Percentiles rank a stretch among this genome's conserved stretches.
These are phyloP conservation scores for Botrytis porri DNA, from an alignment of 2,329 filamentous ascomycete species.

Conservation along the genomic window DNA sequence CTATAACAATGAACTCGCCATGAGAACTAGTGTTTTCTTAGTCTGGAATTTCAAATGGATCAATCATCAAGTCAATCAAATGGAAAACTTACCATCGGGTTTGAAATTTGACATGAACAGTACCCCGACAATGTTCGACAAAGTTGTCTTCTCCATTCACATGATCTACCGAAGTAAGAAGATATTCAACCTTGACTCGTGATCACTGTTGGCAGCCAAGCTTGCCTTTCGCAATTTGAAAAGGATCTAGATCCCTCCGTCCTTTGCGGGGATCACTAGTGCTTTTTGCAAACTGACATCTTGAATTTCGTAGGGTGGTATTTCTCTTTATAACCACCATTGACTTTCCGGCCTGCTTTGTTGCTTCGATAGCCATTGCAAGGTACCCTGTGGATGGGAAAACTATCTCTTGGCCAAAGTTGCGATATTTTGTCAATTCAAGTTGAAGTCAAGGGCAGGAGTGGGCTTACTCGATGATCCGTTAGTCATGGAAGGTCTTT, in stretches of 20 bases:
- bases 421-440: not conserved
- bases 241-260: slow-evolving; percentile 16
- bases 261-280: slow-evolving; percentile 12
- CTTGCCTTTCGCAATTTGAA: not conserved
- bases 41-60: not conserved
- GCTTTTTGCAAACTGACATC: slow-evolving; percentile 16
- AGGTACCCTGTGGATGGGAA: slow-evolving; percentile 40
- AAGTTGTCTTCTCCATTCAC: not conserved
- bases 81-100: not conserved
- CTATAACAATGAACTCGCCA: not conserved
- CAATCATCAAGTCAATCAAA: not conserved
- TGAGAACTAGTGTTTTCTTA: not conserved
- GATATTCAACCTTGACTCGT: not conserved
- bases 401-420: not conserved
- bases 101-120: not conserved
- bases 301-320: slow-evolving; percentile 24
- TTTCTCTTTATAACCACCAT: slow-evolving; percentile 35
- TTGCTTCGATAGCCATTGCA: slow-evolving; percentile 25
- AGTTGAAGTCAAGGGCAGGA: not conserved
- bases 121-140: not conserved
- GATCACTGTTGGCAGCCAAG: not conserved
- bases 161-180: not conserved
- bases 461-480: not conserved
- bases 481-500: not conserved
- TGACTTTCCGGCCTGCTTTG: slow-evolving; percentile 10